Evolutionary conservation across 306 rosid species (phyloP), one percentile per base, ranked within the genome.

Genomic region (Vigna reflexopilosa): DNA sequence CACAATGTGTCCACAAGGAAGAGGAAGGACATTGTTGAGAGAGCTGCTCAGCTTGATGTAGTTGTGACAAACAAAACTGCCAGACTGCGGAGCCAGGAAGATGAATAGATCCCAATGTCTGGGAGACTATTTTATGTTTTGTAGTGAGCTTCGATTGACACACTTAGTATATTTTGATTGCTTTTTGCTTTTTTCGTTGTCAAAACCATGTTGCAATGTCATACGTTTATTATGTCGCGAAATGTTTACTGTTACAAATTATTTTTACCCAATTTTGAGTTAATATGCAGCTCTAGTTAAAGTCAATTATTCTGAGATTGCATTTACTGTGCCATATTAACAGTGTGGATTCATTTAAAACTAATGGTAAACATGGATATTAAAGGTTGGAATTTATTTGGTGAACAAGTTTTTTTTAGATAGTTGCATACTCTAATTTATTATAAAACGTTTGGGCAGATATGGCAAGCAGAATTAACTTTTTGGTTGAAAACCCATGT

Each of bases 41-140:
- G 97, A 80, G 97, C 97, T 5, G 91, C 93, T 0, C 96, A 91
- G 79, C 97, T 93, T 76, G 98, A 93, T 73, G 90, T 91, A 72
- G 94, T 90, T 75, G 94, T 91, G 48, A 91, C 97, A 9, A 93
- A 91, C 93, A 89, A 87, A 80, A 89, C 88, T 16, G 96, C 96
- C 15, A 86, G 98, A 87, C 82, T 93, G 62, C 93, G 94, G 11
- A 90, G 98, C 86, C 98, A 90, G 72, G 97, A 91, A 66, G 97
- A 91, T 84, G 98, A 91, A 71, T 93, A 89, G 22, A 59, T 67
- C 73, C 69, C 9, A 38, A 24, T 55, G 69, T 24, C 10, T 54
- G 16, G 19, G 5, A 63, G 63, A 17, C 19, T 0, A 5, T 17
- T 30, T 45, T 68, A 15, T 67, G 73, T 68, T 69, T 83, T 78